These are phyloP conservation scores for Solioccasus polychromus DNA, from an alignment of 768 basidiomycete genomes.

Conservation along the genomic window DNA sequence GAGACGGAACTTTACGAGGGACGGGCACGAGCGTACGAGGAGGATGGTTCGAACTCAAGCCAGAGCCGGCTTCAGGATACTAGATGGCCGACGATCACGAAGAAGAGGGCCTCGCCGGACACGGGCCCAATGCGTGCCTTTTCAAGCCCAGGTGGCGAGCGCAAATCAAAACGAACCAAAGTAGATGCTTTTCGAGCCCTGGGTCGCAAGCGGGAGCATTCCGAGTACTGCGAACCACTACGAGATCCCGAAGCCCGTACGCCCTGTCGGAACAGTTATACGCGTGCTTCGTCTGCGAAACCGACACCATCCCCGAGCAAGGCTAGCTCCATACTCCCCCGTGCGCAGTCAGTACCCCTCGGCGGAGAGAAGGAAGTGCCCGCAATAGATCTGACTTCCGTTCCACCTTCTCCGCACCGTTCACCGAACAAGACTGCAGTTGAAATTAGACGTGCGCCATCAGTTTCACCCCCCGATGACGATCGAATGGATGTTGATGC, in stretches of 20 bases:
- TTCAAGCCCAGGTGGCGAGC: conserved; percentile 16
- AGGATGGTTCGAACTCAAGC: conserved; percentile 4
- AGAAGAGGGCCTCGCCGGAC: conserved; percentile 33
- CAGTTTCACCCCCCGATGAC: conserved; percentile 16
- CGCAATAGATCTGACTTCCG: conserved; percentile 19
- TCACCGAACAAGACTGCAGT: conserved; percentile 20
- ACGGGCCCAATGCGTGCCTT: conserved; percentile 8
- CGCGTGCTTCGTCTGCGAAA: conserved; percentile 24
- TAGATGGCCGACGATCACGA: conserved; percentile 10
- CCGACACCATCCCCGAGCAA: conserved; percentile 17
- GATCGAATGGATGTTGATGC: conserved; percentile 27
- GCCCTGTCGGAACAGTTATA: conserved; percentile 3
- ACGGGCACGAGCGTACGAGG: conserved; percentile 4
- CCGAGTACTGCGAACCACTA: conserved; percentile 20
- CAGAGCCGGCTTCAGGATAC: conserved; percentile 1
- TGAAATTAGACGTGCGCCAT: conserved; percentile 27
- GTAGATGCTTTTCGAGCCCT: conserved; percentile 16
- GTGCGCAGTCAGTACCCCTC: conserved; percentile 32
- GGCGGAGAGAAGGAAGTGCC: conserved; percentile 9
- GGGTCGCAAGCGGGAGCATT: conserved; percentile 10
- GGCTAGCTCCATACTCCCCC: conserved; percentile 3
- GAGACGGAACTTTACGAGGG: neutral
- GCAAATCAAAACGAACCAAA: conserved; percentile 26
- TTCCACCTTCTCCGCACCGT: conserved; percentile 26
- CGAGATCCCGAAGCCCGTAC: conserved; percentile 15